Evolutionary conservation across 768 basidiomycete genomes (phyloP).

Genomic region (Mycena sanguinolenta): DNA sequence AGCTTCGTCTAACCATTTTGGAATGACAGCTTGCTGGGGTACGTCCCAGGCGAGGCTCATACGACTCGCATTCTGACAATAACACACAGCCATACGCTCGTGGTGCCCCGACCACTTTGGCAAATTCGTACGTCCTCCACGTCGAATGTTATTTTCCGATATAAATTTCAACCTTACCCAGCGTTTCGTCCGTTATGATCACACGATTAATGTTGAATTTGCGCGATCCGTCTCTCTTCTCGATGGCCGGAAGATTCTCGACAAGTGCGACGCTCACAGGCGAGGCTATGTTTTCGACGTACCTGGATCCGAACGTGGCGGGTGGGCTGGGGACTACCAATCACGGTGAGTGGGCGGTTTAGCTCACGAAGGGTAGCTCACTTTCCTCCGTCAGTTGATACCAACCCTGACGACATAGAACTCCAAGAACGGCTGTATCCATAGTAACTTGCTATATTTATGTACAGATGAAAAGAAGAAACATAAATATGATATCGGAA

Average conservation of each 20-base stretch:
- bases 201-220: constrained; percentile 34
- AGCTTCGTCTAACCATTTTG: not conserved
- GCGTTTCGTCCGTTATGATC: constrained; percentile 35
- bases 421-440: constrained; percentile 12
- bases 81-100: constrained; percentile 18
- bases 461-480: not conserved
- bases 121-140: constrained; percentile 24
- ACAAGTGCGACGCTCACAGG: constrained; percentile 5
- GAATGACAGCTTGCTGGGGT: constrained; percentile 20
- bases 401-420: not conserved
- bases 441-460: constrained; percentile 6
- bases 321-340: not conserved
- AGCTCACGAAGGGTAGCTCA: not conserved
- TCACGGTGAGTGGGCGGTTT: not conserved
- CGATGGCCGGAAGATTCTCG: constrained; percentile 10
- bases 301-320: not conserved
- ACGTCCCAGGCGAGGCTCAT: not conserved
- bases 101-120: constrained; percentile 23
- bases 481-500: no score
- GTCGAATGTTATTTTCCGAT: not conserved
- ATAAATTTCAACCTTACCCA: not conserved
- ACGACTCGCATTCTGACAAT: not conserved
- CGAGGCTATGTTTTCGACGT: constrained; percentile 12
- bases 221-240: constrained; percentile 28
- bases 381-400: not conserved